Base-by-base conservation (phyloP, 192 early-diverging fungal genomes). In the Chytriomyces sp. region DNA sequence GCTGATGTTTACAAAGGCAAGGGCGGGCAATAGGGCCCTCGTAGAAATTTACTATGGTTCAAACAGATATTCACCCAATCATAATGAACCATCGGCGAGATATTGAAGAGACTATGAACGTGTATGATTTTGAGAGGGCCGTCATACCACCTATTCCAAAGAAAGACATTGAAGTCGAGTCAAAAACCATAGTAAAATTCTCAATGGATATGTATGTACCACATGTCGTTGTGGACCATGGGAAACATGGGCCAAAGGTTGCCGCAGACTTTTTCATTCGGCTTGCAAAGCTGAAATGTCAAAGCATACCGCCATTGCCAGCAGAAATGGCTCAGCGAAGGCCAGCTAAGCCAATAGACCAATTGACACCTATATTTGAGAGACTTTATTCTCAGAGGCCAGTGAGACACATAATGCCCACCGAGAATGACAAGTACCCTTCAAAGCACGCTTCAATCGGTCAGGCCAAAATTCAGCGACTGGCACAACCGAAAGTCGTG, bases 251-350 rank as follows among this genome's bases (percentile, higher is more conserved):
- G 44, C 14, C 14, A 49, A 14, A 52, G 52, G 38, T 32, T n/a
- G 22, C 38, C 69, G 22, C 33, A 7, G 37, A 8, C 22, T 31
- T 75, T 19, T 75, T 75, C 38, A 40, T 26, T 4, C 64, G 74
- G 32, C 56, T 75, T 14, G 53, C 74, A 30, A 1, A 52, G 17
- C 74, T 66, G 33, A 75, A 75, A 53, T 56, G 64, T 19, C 65
- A 64, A 5, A 22, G 25, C 10, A 69, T 66, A 10, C 74, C 74
- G 4, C 64, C 74, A 0, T 41, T 75, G 19, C 74, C 74, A 3
- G 10, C 14, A 2, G 64, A 66, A 53, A 12, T n/a, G 1, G 22
- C 41, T 10, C 57, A 10, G 32, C 62, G 44, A 37, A 37, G n/a
- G 30, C n/a, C 37, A 28, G 37, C 30, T 1, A 63, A 22, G 14